Evolutionary conservation across 345 rosid genomes (phyloP), one percentile per base, ranked within the genome.

Genomic region (Populus deltoides): DNA sequence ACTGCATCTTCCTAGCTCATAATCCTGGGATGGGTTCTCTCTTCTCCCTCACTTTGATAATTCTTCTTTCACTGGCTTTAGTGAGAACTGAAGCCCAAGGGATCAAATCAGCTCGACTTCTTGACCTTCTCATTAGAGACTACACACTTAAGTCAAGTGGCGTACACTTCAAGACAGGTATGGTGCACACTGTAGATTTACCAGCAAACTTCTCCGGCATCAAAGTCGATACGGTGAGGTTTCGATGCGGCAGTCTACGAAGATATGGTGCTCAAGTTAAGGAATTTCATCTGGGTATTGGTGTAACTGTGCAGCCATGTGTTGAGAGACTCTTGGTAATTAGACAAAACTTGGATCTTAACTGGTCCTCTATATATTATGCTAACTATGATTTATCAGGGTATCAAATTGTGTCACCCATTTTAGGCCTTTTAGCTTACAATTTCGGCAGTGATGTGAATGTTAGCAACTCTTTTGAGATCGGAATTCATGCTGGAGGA

Each of bases 191-290:
- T 20, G 87, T 92, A 22, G 35, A 83, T 17, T 85, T 93, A 65
- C 98, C 99, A 2, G 86, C 88, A 31, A 93, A 89, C 61, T 87
- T 96, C 81, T 92, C 99, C 0, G 94, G 94, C 72, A 91, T 92
- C 80, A 77, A 81, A 51, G 92, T 87, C 17, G 86, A 90, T 68
- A 83, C 90, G 0, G 93, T 79, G 36, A 91, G 88, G 85, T 91
- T 88, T 75, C 87, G 99, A 74, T 93, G 99, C 51, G 98, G 99
- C 55, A 96, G 99, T 77, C 88, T 93, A n/a, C 79, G 87, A 36
- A 80, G 97, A 81, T 93, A 96, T 62, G 99, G 99, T 0, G 97
- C 97, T 6, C 88, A 77, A 67, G 77, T 96, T 18, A 78, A 88
- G 72, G 99, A 93, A 83, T 90, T 96, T 65, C 88, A 83, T 78